Evolutionary conservation across 805 yeast genomes (phyloP), one percentile per base, ranked within the genome.

Genomic region (Ogataea nonfermentans): DNA sequence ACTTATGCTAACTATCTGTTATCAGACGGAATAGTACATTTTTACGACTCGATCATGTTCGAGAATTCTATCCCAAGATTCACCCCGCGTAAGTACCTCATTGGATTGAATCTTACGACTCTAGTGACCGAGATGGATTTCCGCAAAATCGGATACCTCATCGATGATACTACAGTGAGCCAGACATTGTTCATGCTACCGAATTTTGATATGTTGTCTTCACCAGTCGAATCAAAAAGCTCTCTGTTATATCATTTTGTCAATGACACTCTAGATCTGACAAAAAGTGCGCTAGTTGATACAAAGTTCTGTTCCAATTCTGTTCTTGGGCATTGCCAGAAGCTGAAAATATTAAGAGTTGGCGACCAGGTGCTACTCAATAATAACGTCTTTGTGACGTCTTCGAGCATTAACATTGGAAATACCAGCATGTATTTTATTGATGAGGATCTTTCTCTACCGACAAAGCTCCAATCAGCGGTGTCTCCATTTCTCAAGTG

Each of bases 121-220:
- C 79, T 86, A 56, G 90, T 85, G 5, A 71, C 74, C n/a, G 95
- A 87, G 51, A 49, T 87, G 11, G 67, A 76, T 30, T 74, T 85
- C 37, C 73, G 89, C 42, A 71, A 74, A 9, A 60, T 87, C 13
- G 61, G 67, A 2, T 46, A 71, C 30, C 60, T 86, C 33, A 73
- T 90, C 12, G 82, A 79, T 39, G 79, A 81, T 24, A 51, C 63
- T 2, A 56, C 68, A 0, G 23, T 60, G 0, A 65, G 72, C 19
- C 84, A 79, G 53, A 83, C 95, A 0, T 66, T 90, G 1, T 75
- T 90, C 39, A 67, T 87, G 6, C 46, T 48, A 11, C 68, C 76
- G 1, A 56, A 52, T 24, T 52, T 66, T 9, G 68, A 66, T 32
- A 16, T 72, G 67, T 37, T 70, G 59, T 35, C 29, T 5, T 32